A percentile compares a stretch with the other conserved stretches of the same genome.
Evolutionary conservation across 495 filamentous ascomycete species (phyloP).

Genomic region (Penicillium coprophilum): DNA sequence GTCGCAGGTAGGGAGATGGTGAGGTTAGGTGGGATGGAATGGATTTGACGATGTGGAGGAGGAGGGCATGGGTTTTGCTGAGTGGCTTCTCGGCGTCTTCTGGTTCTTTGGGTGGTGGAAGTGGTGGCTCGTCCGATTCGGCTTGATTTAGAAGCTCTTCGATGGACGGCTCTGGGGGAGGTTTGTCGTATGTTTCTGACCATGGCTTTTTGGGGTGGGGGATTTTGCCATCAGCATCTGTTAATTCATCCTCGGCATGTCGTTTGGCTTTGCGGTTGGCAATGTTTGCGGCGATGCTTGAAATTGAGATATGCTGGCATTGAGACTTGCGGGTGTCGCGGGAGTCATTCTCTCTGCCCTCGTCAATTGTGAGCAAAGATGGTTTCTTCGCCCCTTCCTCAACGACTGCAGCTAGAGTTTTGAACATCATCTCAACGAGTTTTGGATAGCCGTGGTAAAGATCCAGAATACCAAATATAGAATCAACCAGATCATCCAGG

Average conservation of each 20-base stretch:
- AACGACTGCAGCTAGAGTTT: conserved; percentile 75
- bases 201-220: conserved; percentile 43
- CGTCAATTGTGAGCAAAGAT: conserved; percentile 53
- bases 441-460: conserved; percentile 89
- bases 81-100: conserved; percentile 55
- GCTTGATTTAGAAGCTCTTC: conserved; percentile 34
- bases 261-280: conserved; percentile 39
- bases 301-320: conserved; percentile 39
- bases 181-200: conserved; percentile 31
- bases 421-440: conserved; percentile 82
- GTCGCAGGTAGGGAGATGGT: conserved; percentile 73
- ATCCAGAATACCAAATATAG: conserved; percentile 87
- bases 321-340: conserved; percentile 40
- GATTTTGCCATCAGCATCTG: conserved; percentile 33
- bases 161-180: conserved; percentile 28
- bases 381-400: conserved; percentile 72
- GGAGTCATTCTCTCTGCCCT: conserved; percentile 24
- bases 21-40: conserved; percentile 86
- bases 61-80: conserved; percentile 56
- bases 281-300: conserved; percentile 39
- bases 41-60: conserved; percentile 65
- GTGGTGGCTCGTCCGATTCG: conserved; percentile 37
- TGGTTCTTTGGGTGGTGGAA: conserved; percentile 47
- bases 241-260: conserved; percentile 29
- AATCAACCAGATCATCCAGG: conserved; percentile 84